Evolutionary conservation across 225 moss, liverwort and hornwort species (phyloP).

Genomic region (Sphagnum tenellum): DNA sequence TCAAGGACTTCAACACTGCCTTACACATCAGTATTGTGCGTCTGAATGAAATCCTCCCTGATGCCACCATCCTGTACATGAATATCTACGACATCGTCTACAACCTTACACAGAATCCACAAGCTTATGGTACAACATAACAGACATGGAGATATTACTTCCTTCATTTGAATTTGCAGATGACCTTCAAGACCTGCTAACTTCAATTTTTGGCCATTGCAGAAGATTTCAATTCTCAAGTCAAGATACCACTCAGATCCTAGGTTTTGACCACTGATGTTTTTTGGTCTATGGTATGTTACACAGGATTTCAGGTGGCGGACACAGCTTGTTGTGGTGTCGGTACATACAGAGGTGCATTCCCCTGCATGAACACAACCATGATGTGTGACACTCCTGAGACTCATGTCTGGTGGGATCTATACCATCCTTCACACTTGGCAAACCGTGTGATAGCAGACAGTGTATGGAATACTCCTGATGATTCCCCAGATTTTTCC

Average conservation of each 20-base stretch:
- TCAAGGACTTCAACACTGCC: slow-evolving; percentile 13
- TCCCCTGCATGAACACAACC: slow-evolving; percentile 11
- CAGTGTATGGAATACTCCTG: slow-evolving; percentile 8
- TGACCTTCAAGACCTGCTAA: no score
- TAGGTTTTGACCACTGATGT: no score
- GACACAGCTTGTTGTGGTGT: slow-evolving; percentile 36
- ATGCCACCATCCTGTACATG: slow-evolving; percentile 15
- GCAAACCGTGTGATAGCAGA: slow-evolving; percentile 20
- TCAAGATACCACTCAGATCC: no score
- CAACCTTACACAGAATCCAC: slow-evolving; percentile 10
- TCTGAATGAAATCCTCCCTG: slow-evolving; percentile 16
- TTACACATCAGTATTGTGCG: slow-evolving; percentile 8
- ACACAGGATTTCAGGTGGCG: slow-evolving; percentile 25
- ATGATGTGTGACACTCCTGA: slow-evolving; percentile 21
- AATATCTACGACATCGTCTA: slow-evolving; percentile 17
- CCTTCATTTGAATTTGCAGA: background rate
- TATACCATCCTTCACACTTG: slow-evolving; percentile 28
- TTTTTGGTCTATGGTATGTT: no score
- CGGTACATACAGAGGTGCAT: slow-evolving; percentile 22
- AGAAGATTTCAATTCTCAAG: no score
- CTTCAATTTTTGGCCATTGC: no score
- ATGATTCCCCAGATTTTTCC: no score
- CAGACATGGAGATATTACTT: no score
- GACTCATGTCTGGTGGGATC: slow-evolving; percentile 33
- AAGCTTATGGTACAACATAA: slow-evolving; percentile 13